These are phyloP conservation scores for Saturnispora sekii DNA, from an alignment of 805 yeast genomes.

Conservation along the genomic window DNA sequence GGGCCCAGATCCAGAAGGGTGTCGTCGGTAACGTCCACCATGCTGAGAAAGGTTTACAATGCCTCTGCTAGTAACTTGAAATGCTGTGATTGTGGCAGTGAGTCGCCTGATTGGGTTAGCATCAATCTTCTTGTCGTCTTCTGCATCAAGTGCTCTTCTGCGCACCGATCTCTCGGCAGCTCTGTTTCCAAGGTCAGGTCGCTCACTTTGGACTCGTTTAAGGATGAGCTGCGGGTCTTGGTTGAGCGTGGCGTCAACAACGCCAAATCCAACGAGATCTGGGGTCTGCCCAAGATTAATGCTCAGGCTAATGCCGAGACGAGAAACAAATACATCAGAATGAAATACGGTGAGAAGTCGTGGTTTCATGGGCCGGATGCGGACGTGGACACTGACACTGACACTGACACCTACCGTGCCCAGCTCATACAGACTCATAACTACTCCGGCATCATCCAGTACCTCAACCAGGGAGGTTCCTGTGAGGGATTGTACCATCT, in stretches of 20 bases:
- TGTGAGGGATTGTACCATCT: slow-evolving; percentile 31
- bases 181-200: slow-evolving; percentile 74
- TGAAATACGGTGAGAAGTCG: slow-evolving; percentile 51
- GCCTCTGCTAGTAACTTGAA: slow-evolving; percentile 43
- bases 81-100: slow-evolving; percentile 76
- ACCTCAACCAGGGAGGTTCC: slow-evolving; percentile 41
- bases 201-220: slow-evolving; percentile 61
- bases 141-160: slow-evolving; percentile 80
- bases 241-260: slow-evolving; percentile 43
- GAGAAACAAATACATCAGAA: slow-evolving; percentile 49
- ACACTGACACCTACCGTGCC: too few relatives aligned
- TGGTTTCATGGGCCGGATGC: slow-evolving; percentile 29
- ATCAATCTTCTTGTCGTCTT: slow-evolving; percentile 60
- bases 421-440: background rate
- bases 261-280: slow-evolving; percentile 42
- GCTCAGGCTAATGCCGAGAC: slow-evolving; percentile 14
- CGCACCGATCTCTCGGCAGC: slow-evolving; percentile 81
- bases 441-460: slow-evolving; percentile 30
- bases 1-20: slow-evolving; percentile 21
- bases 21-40: slow-evolving; percentile 27
- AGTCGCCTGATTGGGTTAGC: slow-evolving; percentile 73
- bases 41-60: slow-evolving; percentile 30
- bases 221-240: slow-evolving; percentile 48
- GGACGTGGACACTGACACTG: slow-evolving; percentile 1
- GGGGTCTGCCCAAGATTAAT: slow-evolving; percentile 37